These are phyloP conservation scores for Viola odorata DNA, from an alignment of 345 rosid species.

Conservation along the genomic window DNA sequence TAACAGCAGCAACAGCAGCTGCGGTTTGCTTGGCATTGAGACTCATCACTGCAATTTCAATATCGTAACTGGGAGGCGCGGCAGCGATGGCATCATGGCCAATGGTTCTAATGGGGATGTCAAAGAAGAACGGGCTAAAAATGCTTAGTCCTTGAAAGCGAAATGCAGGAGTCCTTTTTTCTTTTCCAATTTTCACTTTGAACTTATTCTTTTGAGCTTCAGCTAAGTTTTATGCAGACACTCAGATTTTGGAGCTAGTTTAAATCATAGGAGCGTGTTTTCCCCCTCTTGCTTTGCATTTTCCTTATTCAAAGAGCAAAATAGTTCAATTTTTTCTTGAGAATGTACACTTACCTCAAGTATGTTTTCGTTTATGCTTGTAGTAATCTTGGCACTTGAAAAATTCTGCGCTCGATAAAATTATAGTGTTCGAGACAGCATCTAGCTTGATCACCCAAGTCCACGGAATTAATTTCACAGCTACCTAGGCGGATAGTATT, in stretches of 20 bases:
- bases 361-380: too few relatives aligned
- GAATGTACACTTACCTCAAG: not conserved
- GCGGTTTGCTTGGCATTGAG: slow-evolving; percentile 20
- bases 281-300: not conserved
- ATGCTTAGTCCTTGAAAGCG: not conserved
- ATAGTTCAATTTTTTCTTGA: not conserved
- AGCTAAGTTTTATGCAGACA: not conserved
- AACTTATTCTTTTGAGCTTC: too few relatives aligned
- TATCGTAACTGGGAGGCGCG: slow-evolving; percentile 9
- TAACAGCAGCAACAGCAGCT: slow-evolving; percentile 7
- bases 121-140: slow-evolving; percentile 13
- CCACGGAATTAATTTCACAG: too few relatives aligned
- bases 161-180: too few relatives aligned
- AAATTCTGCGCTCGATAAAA: too few relatives aligned
- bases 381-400: too few relatives aligned
- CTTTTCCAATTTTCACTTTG: not conserved
- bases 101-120: slow-evolving; percentile 16
- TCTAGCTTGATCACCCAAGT: too few relatives aligned
- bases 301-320: not conserved
- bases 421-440: too few relatives aligned
- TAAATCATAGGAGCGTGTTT: not conserved
- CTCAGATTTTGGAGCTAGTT: not conserved
- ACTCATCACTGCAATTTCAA: slow-evolving; percentile 5
- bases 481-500: too few relatives aligned
- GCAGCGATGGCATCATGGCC: slow-evolving; percentile 3